phyloP scores from a whole-genome alignment of 371 early-diverging fungal species.

The Mortierella sp. region DNA sequence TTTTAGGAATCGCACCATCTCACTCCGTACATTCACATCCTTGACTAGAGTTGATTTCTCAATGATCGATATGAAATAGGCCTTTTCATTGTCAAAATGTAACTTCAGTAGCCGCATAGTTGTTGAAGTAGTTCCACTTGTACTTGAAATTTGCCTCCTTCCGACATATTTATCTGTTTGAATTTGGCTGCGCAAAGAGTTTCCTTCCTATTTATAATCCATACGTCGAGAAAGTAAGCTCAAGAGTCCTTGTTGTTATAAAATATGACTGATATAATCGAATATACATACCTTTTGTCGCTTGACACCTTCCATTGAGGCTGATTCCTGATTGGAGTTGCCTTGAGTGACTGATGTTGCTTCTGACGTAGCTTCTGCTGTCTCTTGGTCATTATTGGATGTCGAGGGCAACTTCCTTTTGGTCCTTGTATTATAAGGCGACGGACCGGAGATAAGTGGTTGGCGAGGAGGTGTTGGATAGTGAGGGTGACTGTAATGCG shows the following conservation, averaged over 20 bases:
- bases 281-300: conserved; percentile 4
- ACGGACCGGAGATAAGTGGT: background rate
- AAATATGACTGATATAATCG: background rate
- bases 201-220: conserved; percentile 1
- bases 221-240: background rate
- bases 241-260: no score
- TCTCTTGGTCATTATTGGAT: background rate
- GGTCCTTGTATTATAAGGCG: background rate
- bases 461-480: background rate
- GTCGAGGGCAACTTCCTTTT: conserved; percentile 1
- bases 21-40: conserved; percentile 15
- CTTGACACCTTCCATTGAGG: conserved; percentile 1
- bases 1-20: conserved; percentile 27
- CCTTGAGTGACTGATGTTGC: background rate
- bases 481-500: conserved; percentile 9
- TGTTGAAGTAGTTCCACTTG: background rate
- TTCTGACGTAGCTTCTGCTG: background rate
- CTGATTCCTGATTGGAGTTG: conserved; percentile 6
- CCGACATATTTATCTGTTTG: conserved; percentile 5
- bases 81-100: conserved; percentile 26
- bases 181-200: conserved; percentile 10
- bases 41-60: conserved; percentile 36
- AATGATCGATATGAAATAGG: conserved; percentile 28
- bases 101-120: conserved; percentile 25
- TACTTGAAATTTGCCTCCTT: conserved; percentile 12